Conservation (phyloP, 2,329 filamentous ascomycete species). For the Aspergillus pseudotamarii region DNA sequence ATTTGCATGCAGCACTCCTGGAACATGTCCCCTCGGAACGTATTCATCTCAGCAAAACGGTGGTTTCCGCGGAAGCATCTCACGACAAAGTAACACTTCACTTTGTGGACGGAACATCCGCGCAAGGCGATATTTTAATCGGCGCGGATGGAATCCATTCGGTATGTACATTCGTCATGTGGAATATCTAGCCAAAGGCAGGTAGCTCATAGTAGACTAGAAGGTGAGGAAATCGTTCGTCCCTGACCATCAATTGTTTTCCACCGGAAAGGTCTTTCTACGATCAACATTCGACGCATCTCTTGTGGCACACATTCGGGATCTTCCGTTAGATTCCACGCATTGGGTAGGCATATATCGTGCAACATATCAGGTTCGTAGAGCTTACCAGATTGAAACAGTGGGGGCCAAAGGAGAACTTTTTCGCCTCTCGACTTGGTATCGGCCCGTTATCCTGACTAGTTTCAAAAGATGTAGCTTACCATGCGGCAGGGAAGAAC, state of each 20-base stretch:
- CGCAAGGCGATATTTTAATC: slow-evolving; percentile 52
- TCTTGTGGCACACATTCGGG: slow-evolving; percentile 43
- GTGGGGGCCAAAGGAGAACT: slow-evolving; percentile 47
- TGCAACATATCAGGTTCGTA: neutral
- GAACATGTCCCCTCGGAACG: slow-evolving; percentile 46
- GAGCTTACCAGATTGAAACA: slow-evolving; percentile 13
- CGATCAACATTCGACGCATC: slow-evolving; percentile 50
- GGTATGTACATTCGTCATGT: slow-evolving; percentile 35
- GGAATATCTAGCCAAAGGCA: neutral
- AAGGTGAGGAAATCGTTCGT: slow-evolving; percentile 45
- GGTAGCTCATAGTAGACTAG: slow-evolving; percentile 12
- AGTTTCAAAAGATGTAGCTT: neutral
- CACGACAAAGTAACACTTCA: slow-evolving; percentile 36
- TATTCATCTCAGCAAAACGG: slow-evolving; percentile 50
- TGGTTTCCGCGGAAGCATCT: slow-evolving; percentile 39
- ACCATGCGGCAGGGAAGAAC: slow-evolving; percentile 24
- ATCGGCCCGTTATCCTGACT: neutral
- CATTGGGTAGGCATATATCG: slow-evolving; percentile 35
- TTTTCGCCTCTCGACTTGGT: slow-evolving; percentile 50
- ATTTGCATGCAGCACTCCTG: slow-evolving; percentile 54
- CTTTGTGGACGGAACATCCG: slow-evolving; percentile 53
- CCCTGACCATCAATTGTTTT: slow-evolving; percentile 42
- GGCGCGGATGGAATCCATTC: slow-evolving; percentile 60
- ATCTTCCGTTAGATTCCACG: slow-evolving; percentile 45
- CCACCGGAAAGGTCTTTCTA: slow-evolving; percentile 51